Evolutionary conservation across 345 rosid genomes (phyloP), one percentile per base, ranked within the genome.

Genomic region (Moringa oleifera): DNA sequence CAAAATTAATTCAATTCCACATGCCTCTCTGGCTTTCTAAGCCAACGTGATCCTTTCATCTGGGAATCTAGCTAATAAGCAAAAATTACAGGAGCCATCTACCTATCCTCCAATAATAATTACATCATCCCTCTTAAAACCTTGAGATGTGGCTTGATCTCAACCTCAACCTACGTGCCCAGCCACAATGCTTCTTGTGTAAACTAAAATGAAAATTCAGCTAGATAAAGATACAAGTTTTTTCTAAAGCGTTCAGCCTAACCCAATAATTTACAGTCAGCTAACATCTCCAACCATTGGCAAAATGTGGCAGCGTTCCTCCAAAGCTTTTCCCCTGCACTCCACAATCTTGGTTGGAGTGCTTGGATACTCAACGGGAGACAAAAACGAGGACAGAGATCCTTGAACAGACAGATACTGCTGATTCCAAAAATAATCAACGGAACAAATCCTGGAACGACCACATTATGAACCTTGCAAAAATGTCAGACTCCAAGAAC

Each of bases 401-500:
- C n/a, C n/a, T n/a, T n/a, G 50, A 46, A 0, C 21, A 24, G n/a
- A 45, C 20, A 25, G 54, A 71, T 58, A 41, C 17, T 10, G 20
- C 33, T 41, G 47, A 11, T 41, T 41, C 47, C 47, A 9, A 41
- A 7, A 28, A 18, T 52, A 41, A 59, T 83, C 81, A 88, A 31
- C 73, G 72, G 62, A 94, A 94, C 5, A 88, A 23, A 55, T 88
- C 87, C 2, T 68, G 89, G 75, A 86, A 94, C 53, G 99, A 94
- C 99, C 99, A 88, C 96, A 94, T 90, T 52, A 90, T 79, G 84
- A 90, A 88, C 72, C 81, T 83, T 25, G 86, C 91, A 67, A 83
- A 94, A 63, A 81, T 64, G 63, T 94, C 97, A 0, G 97, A 76
- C 71, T 94, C 97, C 73, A 94, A 69, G 74, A 94, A 94, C 73